Base-by-base conservation (phyloP, 148 eudicot genomes). In the Chenopodium berlandieri region DNA sequence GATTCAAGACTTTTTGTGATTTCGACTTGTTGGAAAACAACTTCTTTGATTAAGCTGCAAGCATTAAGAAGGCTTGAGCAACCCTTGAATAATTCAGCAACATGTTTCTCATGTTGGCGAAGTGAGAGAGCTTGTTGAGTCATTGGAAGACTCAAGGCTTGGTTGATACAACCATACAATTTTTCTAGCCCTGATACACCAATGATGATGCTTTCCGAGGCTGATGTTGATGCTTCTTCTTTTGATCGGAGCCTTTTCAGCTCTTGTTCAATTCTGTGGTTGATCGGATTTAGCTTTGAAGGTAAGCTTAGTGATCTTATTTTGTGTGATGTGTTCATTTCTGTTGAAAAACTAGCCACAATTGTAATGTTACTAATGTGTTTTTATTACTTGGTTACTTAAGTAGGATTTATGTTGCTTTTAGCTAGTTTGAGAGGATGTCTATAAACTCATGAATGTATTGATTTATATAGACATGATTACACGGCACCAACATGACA, bases 261-360 rank as follows among this genome's bases (percentile, higher is more conserved):
- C 86, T 82, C 75, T 40, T 86, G 74, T 52, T 82, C 85, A 9
- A 89, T 71, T 70, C 77, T 80, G 13, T 56, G 48, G 40, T 67
- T 82, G 67, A 84, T 80, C 0, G 84, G 89, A 54, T 87, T 87
- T 27, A 89, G 81, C 73, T 76, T 84, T 20, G 81, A 75, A 47
- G 91, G 87, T 56, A 89, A 80, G n/a, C 88, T 87, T 23, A 72
- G 71, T 69, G 90, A 89, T 81, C 87, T 83, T 19, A 79, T 62
- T 19, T 84, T 77, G 12, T 68, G 52, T 17, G 72, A 65, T 16
- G 22, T 76, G 60, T 52, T 78, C 40, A 30, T 76, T 63, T 23
- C 76, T 44, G 76, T 73, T 84, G 81, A 27, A 70, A 71, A 68
- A 47, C 25, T 71, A 40, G 82, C 70, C 76, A 80, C 54, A 14